Conservation (phyloP, 345 rosid species). For the Pugionium cornutum region DNA sequence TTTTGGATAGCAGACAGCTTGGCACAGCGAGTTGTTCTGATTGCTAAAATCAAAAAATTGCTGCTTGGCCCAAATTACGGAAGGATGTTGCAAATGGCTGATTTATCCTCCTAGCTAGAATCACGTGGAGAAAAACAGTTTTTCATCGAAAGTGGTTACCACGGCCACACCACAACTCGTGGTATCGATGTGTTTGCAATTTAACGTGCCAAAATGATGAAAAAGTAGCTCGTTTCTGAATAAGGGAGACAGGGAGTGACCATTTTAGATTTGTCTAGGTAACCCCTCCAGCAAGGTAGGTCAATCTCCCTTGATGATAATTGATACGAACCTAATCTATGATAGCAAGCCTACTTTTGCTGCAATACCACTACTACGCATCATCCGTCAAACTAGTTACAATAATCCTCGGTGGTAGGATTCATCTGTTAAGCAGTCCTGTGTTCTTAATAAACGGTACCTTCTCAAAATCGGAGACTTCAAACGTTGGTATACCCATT, state of each 20-base stretch:
- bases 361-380: conserved; percentile 3
- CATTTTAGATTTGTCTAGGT: conserved; percentile 20
- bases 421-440: neutral
- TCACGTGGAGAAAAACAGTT: neutral
- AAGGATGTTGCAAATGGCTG: neutral
- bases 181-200: conserved; percentile 19
- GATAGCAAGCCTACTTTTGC: conserved; percentile 9
- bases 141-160: conserved; percentile 9
- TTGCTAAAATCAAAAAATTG: neutral
- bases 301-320: conserved; percentile 22
- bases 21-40: neutral
- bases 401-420: neutral
- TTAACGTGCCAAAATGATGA: conserved; percentile 24
- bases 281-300: conserved; percentile 38
- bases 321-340: conserved; percentile 13
- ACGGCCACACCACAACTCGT: conserved; percentile 26
- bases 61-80: neutral
- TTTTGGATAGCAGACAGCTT: too few species aligned
- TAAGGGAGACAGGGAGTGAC: conserved; percentile 11
- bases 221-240: neutral
- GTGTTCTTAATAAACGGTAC: conserved; percentile 36
- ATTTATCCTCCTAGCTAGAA: conserved; percentile 1
- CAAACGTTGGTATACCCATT: conserved; percentile 83
- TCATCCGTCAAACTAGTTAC: conserved; percentile 4
- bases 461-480: conserved; percentile 90